phyloP scores from a whole-genome alignment of 2,329 filamentous ascomycete species.

The Balansia obtecta region DNA sequence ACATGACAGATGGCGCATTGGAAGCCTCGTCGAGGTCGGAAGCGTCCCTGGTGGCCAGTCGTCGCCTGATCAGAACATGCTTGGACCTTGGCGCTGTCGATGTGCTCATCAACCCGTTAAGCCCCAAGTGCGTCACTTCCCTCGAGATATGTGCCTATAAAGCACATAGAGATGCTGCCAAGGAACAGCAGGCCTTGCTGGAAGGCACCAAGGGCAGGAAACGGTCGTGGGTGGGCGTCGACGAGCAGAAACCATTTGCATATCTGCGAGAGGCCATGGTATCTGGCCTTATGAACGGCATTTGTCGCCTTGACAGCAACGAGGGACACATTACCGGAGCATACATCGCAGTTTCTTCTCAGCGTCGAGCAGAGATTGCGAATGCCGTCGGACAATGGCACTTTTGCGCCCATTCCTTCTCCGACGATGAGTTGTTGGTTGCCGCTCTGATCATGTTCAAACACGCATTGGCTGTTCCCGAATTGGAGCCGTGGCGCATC shows the following conservation, averaged over 20 bases:
- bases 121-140: slow-evolving; percentile 58
- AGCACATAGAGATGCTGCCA: slow-evolving; percentile 61
- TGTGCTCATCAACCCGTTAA: slow-evolving; percentile 70
- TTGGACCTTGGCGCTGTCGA: slow-evolving; percentile 80
- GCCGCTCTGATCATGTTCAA: slow-evolving; percentile 80
- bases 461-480: slow-evolving; percentile 72
- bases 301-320: slow-evolving; percentile 59
- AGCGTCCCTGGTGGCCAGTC: slow-evolving; percentile 18
- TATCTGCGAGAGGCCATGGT: slow-evolving; percentile 92
- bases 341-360: slow-evolving; percentile 53
- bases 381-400: slow-evolving; percentile 65
- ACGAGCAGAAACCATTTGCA: slow-evolving; percentile 74
- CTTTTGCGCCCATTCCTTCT: slow-evolving; percentile 82
- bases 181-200: slow-evolving; percentile 59
- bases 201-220: slow-evolving; percentile 66
- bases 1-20: slow-evolving; percentile 25
- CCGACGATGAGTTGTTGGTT: slow-evolving; percentile 80
- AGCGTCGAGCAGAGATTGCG: slow-evolving; percentile 54
- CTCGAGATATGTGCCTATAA: slow-evolving; percentile 77
- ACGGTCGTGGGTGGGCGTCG: slow-evolving; percentile 81
- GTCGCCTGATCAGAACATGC: slow-evolving; percentile 50
- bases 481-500: slow-evolving; percentile 70
- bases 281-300: slow-evolving; percentile 76
- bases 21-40: slow-evolving; percentile 20
- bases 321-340: slow-evolving; percentile 51